Evolutionary conservation across 305 asterid genomes (phyloP), one percentile per base, ranked within the genome.

Genomic region (Caryopteris hybrid): DNA sequence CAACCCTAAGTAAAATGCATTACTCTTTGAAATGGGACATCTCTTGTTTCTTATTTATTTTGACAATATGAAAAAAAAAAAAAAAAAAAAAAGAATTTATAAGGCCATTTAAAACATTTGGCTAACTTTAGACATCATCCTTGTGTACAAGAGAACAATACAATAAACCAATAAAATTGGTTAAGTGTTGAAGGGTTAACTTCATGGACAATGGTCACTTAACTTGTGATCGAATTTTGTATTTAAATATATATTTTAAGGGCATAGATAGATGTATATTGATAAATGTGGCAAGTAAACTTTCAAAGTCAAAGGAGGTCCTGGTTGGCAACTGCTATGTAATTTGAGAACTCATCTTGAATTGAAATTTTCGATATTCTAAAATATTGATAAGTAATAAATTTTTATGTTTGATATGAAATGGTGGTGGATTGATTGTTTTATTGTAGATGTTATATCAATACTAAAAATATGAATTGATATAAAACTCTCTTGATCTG

Each of bases 171-270:
- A 55, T 68, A 4, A 39, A 8, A 14, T 62, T 33, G 54, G 27
- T 36, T 46, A 59, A 54, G 68, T 59, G 61, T 27, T 12, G 4
- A 31, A 22, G 67, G 68, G 67, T 58, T 47, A 33, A 47, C 67
- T 36, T 31, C 21, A 54, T 14, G 6, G 36, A 0, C n/a, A n/a
- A n/a, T 9, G 1, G 14, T 23, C 21, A 4, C 14, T 20, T n/a
- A n/a, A n/a, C n/a, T n/a, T n/a, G n/a, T n/a, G n/a, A n/a, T n/a
- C n/a, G n/a, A n/a, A n/a, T n/a, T n/a, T n/a, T n/a, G n/a, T n/a
- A n/a, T n/a, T n/a, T n/a, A n/a, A n/a, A n/a, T n/a, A n/a, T n/a
- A n/a, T n/a, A n/a, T n/a, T n/a, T n/a, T n/a, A n/a, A n/a, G n/a
- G n/a, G n/a, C n/a, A n/a, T 69, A 23, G 17, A 13, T 11, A 9